These are phyloP conservation scores for Ceratocystiopsis sp. DNA, from an alignment of 2,329 filamentous ascomycete genomes.

Conservation along the genomic window DNA sequence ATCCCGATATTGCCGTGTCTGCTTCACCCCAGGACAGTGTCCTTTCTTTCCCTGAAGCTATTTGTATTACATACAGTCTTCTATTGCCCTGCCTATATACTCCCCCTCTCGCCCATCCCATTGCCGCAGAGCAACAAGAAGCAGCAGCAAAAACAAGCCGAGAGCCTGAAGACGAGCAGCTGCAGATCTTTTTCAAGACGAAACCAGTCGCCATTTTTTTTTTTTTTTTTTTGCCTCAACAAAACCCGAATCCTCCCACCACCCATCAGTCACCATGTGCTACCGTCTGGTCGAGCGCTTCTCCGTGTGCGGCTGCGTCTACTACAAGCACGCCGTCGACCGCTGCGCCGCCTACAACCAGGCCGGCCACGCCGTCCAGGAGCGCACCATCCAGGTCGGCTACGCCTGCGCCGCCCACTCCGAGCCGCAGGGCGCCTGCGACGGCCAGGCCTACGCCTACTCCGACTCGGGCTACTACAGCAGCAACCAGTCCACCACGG, in stretches of 20 bases:
- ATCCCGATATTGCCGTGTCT: too few relatives aligned
- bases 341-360: slow-evolving; percentile 62
- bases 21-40: too few relatives aligned
- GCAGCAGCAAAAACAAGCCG: background rate
- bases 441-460: slow-evolving; percentile 25
- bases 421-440: slow-evolving; percentile 19
- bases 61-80: too few relatives aligned
- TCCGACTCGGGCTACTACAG: slow-evolving; percentile 39
- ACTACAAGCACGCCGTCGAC: slow-evolving; percentile 76
- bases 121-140: background rate
- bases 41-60: too few relatives aligned
- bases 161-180: too few relatives aligned
- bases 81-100: too few relatives aligned
- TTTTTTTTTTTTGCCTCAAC: background rate
- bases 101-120: background rate
- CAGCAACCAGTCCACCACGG: slow-evolving; percentile 27
- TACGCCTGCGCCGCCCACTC: slow-evolving; percentile 53
- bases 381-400: slow-evolving; percentile 65
- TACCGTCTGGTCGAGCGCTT: slow-evolving; percentile 76
- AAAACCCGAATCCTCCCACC: background rate
- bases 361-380: slow-evolving; percentile 52
- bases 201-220: background rate
- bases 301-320: slow-evolving; percentile 72
- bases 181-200: background rate
- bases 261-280: slow-evolving; percentile 63